Evolutionary conservation across 2,329 filamentous ascomycete species (phyloP), one percentile per base, ranked within the genome.

Genomic region (Fusarium nurragi): DNA sequence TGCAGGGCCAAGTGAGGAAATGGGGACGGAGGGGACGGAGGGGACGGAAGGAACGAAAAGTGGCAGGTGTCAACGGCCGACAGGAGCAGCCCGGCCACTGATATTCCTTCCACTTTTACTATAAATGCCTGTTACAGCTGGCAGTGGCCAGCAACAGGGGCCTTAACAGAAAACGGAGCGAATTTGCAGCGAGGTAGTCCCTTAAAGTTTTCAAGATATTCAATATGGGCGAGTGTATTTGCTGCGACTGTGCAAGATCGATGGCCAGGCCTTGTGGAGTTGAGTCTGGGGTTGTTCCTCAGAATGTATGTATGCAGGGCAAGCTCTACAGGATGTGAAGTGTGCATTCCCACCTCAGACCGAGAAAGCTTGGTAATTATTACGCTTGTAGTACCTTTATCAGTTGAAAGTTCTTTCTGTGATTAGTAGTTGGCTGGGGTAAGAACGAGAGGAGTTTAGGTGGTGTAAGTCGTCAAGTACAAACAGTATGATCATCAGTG

Each of bases 31-130:
- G 74, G 62, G 69, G 69, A 53, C 47, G 47, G 47, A 46, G 43
- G 54, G 50, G 56, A 60, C 44, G 71, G 73, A 69, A 74, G 62
- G 69, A 69, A 53, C 47, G 47, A 49, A 46, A 54, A 53, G 36
- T 28, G 44, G 50, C 51, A 65, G 49, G 60, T 59, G 55, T 57
- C 50, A 47, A 54, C 51, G 46, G 45, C 57, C 54, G 61, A 65
- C 62, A 70, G 47, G 44, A 55, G 54, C 46, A 63, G 54, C 43
- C 50, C 36, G 54, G 49, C 53, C 54, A 47, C 36, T 44, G 51
- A 48, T 25, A 43, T 40, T 54, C 57, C 54, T 61, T 58, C 58
- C 50, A 23, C 22, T 48, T 40, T 54, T 25, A 23, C 36, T 41
- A 28, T 9, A 40, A 37, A 32, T 21, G 39, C 38, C 48, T 46